Evolutionary conservation across 371 early-diverging fungal species (phyloP), one percentile per base, ranked within the genome.

Genomic region (Batkoa obscura): DNA sequence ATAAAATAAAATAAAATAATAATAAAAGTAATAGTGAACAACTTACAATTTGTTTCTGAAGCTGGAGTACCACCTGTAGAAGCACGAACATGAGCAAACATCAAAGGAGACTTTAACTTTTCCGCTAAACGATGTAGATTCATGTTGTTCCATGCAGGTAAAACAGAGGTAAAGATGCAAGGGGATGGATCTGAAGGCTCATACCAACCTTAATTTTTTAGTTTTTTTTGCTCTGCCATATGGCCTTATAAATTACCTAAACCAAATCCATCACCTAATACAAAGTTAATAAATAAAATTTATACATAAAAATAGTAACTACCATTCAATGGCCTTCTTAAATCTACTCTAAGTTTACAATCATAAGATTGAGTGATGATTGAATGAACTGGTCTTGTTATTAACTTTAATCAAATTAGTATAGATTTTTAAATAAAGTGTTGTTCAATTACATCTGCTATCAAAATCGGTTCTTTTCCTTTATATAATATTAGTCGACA

Each of bases 21-120:
- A 13, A 41, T 49, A 39, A 50, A 58, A n/a, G 3, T 17, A 31
- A 3, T 45, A 39, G 10, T 9, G 13, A 39, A 50, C 32, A 61
- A 65, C 64, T 61, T 66, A 72, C 89, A 88, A 59, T 88, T 88
- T 31, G 83, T 75, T 65, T 88, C 89, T 5, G 84, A 81, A 32
- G 84, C 83, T 2, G 83, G 69, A 9, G 70, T 68, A 8, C 83
- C 86, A 33, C 79, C 80, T 17, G 83, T 81, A 30, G 85, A 81
- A 17, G 88, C 88, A 35, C 89, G 74, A 2, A 88, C 89, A 62
- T 88, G 89, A 2, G 88, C 88, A 73, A 88, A 88, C 39, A 88
- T 76, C 35, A 88, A 63, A 2, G 73, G 74, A 57, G 84, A 80
- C 60, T 77, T 74, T 59, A 88, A 78, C 64, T 86, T 84, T 58